Base-by-base conservation (phyloP, 768 basidiomycete species). In the Lentinula sp. region DNA sequence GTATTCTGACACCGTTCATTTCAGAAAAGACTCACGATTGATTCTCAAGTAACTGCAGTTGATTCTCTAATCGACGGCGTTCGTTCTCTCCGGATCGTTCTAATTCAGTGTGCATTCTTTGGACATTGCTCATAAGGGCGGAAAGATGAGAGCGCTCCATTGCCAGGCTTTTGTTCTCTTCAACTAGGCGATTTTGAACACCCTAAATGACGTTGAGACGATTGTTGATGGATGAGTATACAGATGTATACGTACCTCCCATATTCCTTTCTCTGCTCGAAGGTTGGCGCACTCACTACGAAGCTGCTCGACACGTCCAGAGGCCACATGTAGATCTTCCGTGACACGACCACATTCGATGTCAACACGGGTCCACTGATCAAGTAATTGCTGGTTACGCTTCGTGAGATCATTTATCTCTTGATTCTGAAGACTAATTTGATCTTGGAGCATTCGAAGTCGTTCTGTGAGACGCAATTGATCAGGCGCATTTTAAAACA, bases 241-340 rank as follows among this genome's bases (percentile, higher is more conserved):
- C 11, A 31, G 21, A 28, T 4, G 37, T n/a, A 37, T 32, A 68
- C 81, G 35, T 57, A 91, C 93, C 87, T 93, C 91, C 89, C 90
- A 93, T 39, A 95, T 91, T 68, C 85, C 88, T 78, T 93, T 95
- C 80, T 98, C 96, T 0, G 94, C 95, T 46, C 89, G 85, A 16
- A 97, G 81, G 70, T 92, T 95, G 2, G 91, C 89, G 64, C 80
- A 84, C 66, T 98, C 95, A 65, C 90, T 92, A 9, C 92, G 85
- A 42, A 94, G 75, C 61, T 90, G 87, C 63, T 95, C 93, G 15
- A 88, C 74, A 23, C 81, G 80, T 28, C 81, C 76, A 63, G 83
- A 84, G 2, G 84, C 78, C 6, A 78, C 71, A 21, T 83, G 76
- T 9, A 90, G 75, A 48, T 91, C 88, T 48, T 91, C 88, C 15